Conservation (phyloP, 2,329 filamentous ascomycete species). For the Cercospora citrullina region DNA sequence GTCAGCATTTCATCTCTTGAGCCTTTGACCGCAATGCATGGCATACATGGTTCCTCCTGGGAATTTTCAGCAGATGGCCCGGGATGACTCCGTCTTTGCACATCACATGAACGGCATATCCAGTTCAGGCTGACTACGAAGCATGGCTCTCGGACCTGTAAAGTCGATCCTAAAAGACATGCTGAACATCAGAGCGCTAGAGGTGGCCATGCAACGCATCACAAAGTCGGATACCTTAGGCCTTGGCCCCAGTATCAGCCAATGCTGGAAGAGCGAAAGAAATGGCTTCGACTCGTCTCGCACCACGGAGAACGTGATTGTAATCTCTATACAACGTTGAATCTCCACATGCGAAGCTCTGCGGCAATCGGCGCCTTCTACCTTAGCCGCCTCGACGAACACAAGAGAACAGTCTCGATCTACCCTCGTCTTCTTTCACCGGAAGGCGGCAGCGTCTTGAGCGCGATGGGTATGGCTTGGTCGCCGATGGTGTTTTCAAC, state of each 20-base stretch:
- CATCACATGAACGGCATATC: neutral
- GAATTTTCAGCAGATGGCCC: neutral
- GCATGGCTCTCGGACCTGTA: neutral
- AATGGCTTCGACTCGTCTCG: neutral
- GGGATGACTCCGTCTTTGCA: neutral
- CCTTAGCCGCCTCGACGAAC: neutral
- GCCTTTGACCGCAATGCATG: neutral
- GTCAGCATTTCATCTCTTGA: neutral
- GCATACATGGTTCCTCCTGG: neutral
- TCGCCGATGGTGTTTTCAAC: slow-evolving; percentile 22
- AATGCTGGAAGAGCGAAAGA: neutral
- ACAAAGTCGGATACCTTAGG: neutral
- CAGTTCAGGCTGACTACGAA: neutral
- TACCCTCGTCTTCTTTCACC: neutral
- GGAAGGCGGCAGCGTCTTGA: slow-evolving; percentile 20
- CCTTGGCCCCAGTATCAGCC: neutral
- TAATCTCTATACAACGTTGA: neutral
- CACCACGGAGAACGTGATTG: neutral
- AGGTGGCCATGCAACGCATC: neutral
- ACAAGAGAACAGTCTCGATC: neutral
- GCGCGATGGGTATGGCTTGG: slow-evolving; percentile 20
- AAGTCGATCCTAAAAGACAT: neutral
- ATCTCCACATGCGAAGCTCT: neutral
- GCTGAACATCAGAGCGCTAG: neutral
- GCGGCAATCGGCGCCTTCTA: neutral